Evolutionary conservation across 257 asterid species (phyloP).

Genomic region (Solanum sitiens): DNA sequence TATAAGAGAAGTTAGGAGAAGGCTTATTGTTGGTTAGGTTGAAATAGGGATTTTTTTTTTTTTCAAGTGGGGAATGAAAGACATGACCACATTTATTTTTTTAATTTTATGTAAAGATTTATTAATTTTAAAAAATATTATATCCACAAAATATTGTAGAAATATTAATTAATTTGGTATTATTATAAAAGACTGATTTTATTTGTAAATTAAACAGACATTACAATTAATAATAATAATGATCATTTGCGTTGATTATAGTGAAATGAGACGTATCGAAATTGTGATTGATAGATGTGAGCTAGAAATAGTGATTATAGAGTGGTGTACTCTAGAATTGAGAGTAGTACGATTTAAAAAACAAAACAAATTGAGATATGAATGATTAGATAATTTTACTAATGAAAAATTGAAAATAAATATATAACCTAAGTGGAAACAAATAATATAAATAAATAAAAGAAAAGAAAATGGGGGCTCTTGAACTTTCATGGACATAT

Average conservation of each 20-base stretch:
- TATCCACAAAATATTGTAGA: background rate
- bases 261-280: too few relatives aligned
- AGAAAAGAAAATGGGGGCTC: background rate
- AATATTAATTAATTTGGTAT: background rate
- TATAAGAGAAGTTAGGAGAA: background rate
- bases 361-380: background rate
- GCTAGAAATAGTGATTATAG: background rate
- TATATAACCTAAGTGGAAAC: background rate
- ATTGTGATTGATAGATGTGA: background rate
- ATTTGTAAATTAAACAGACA: too few relatives aligned
- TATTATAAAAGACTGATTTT: background rate
- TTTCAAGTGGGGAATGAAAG: conserved; percentile 8
- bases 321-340: background rate
- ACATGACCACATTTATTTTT: background rate
- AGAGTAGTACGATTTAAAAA: background rate
- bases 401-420: background rate
- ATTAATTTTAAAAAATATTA: background rate
- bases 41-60: conserved; percentile 5
- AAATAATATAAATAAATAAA: background rate
- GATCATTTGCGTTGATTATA: background rate
- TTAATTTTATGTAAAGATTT: background rate
- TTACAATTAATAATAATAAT: background rate
- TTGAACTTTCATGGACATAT: background rate
- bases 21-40: conserved; percentile 1
- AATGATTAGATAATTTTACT: background rate